Evolutionary conservation across 2,329 filamentous ascomycete species (phyloP), one percentile per base, ranked within the genome.

Genomic region (Monilinia polystroma): DNA sequence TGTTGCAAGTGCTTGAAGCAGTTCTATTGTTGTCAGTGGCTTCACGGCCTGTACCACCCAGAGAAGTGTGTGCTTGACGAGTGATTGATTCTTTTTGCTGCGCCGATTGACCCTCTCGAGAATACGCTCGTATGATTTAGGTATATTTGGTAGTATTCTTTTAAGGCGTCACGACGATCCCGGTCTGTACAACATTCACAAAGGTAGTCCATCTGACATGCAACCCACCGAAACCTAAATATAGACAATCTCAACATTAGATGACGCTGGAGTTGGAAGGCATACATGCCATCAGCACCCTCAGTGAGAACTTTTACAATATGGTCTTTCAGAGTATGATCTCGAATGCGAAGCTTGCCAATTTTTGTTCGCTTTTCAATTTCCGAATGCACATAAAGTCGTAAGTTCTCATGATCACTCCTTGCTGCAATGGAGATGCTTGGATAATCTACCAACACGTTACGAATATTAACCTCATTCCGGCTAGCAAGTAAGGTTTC

Each of bases 91-190:
- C 6, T 64, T 58, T n/a, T 59, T 55, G 12, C 53, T 72, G 26
- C 69, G 69, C 16, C 64, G 66, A 20, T 74, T 69, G 18, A 77
- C 69, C 43, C 67, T 68, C 2, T 71, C 66, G 12, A 78, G 68
- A 11, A 75, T 77, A 51, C 72, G 68, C n/a, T 69, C 69, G 41
- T 77, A 75, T 2, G 71, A 74, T 47, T 72, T 70, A 8, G 72
- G 71, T 7, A 76, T 58, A 43, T 69, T 69, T 6, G 63, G 64
- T 4, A 73, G 74, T 10, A 69, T 26, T 16, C 29, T 59, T 66
- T 53, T 0, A 73, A 67, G 2, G 70, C 66, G 8, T 68, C 63
- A n/a, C 64, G 57, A 11, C 71, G 68, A 43, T 70, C 69, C n/a
- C 67, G 62, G 55, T 76, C 72, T 16, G 68, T 75, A 20, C 53